Percentiles rank a stretch among this genome's conserved stretches.
These are phyloP conservation scores for Yamadazyma pseudoaaseri DNA, from an alignment of 1,139 yeast genomes.

Conservation along the genomic window DNA sequence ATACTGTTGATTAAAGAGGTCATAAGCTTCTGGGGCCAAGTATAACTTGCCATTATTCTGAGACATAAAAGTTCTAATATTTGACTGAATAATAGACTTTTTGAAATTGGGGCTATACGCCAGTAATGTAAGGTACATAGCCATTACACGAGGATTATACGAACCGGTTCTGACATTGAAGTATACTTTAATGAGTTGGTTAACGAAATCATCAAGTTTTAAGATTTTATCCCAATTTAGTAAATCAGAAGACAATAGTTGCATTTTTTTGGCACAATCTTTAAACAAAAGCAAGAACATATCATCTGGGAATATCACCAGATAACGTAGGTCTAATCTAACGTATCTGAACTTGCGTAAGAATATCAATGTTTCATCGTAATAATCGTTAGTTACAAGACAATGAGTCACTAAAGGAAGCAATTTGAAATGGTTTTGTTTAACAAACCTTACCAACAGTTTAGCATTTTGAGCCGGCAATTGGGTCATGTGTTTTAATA, in stretches of 20 bases:
- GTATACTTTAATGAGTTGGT: slow-evolving; percentile 11
- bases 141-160: slow-evolving; percentile 9
- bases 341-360: slow-evolving; percentile 19
- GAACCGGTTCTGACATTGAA: slow-evolving; percentile 6
- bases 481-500: slow-evolving; percentile 13
- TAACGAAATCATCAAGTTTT: slow-evolving; percentile 7
- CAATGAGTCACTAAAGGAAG: slow-evolving; percentile 26
- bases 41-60: slow-evolving; percentile 3
- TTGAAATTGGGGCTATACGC: slow-evolving; percentile 10
- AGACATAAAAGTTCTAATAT: slow-evolving; percentile 5
- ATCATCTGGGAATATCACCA: slow-evolving; percentile 19
- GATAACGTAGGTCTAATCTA: slow-evolving; percentile 13
- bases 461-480: slow-evolving; percentile 8
- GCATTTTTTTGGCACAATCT: slow-evolving; percentile 9
- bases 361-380: slow-evolving; percentile 26
- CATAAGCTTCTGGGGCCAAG: slow-evolving; percentile 8
- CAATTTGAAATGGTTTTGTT: slow-evolving; percentile 25
- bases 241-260: slow-evolving; percentile 2
- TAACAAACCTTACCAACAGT: slow-evolving; percentile 18
- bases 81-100: slow-evolving; percentile 5
- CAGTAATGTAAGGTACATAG: slow-evolving; percentile 8
- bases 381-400: slow-evolving; percentile 25
- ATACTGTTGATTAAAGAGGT: slow-evolving; percentile 7
- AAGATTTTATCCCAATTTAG: slow-evolving; percentile 4
- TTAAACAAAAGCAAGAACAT: slow-evolving; percentile 18